phyloP scores from a whole-genome alignment of 345 rosid species.

The Adansonia digitata region DNA sequence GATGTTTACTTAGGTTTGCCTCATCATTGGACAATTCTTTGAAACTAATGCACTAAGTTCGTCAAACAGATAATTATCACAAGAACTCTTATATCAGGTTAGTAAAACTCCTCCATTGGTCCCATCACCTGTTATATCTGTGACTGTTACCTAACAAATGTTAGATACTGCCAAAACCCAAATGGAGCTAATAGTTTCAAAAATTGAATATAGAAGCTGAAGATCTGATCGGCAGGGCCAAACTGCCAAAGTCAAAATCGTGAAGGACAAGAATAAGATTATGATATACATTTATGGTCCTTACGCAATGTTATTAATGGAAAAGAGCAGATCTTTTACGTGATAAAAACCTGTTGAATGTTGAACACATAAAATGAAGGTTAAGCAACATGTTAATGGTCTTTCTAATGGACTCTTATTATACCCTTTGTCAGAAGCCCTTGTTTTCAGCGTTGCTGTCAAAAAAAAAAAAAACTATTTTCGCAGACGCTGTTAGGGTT shows the following conservation, averaged over 20 bases:
- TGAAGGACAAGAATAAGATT: constrained; percentile 18
- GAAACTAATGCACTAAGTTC: background rate
- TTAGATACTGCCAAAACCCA: background rate
- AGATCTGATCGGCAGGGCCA: background rate
- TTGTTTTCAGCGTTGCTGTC: background rate
- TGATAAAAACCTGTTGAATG: background rate
- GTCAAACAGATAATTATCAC: background rate
- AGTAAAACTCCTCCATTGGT: background rate
- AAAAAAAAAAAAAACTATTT: background rate
- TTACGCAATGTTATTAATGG: background rate
- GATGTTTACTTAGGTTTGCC: background rate
- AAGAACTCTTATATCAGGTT: background rate
- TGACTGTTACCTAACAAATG: background rate
- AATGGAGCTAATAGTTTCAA: background rate
- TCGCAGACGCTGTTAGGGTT: too few species aligned
- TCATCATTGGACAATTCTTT: background rate
- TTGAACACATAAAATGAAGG: background rate
- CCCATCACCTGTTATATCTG: background rate
- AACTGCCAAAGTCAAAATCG: constrained; percentile 21
- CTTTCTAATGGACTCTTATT: background rate
- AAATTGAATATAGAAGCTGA: background rate
- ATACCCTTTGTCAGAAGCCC: background rate
- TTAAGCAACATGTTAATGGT: background rate
- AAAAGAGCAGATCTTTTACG: background rate
- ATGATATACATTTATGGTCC: background rate